Conservation (phyloP, 176 grass and related monocot genomes). For the Cymbopogon citratus region DNA sequence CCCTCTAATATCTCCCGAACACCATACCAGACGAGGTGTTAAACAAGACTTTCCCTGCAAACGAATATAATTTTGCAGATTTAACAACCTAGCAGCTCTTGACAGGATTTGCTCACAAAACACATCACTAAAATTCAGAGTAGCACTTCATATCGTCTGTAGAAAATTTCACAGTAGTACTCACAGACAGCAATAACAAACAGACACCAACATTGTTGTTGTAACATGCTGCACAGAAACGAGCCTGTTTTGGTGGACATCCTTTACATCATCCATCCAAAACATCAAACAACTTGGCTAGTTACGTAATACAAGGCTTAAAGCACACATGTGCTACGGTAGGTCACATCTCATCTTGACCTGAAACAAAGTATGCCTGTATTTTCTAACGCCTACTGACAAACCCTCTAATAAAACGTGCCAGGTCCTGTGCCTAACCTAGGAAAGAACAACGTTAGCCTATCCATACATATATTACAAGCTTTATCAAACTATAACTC, state of each 20-base stretch:
- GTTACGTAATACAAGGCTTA: slow-evolving; percentile 14
- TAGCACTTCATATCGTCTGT: background rate
- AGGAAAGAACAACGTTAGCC: slow-evolving; percentile 13
- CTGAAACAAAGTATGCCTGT: slow-evolving; percentile 8
- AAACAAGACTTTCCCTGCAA: no score
- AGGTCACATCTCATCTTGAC: background rate
- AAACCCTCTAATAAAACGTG: background rate
- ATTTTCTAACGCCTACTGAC: slow-evolving; percentile 10
- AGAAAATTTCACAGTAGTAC: background rate
- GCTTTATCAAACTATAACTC: background rate
- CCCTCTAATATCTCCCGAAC: no score
- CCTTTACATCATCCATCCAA: background rate
- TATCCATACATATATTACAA: slow-evolving; percentile 22
- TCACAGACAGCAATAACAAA: background rate
- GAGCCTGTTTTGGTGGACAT: background rate
- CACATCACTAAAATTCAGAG: background rate
- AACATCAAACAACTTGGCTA: background rate
- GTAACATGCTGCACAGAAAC: slow-evolving; percentile 8
- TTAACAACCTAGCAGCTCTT: background rate
- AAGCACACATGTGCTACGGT: background rate
- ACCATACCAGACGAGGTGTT: no score
- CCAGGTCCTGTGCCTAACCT: slow-evolving; percentile 24
- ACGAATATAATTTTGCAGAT: background rate
- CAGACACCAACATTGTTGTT: background rate
- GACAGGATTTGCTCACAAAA: background rate